phyloP scores from a whole-genome alignment of 1,284 basidiomycete genomes.

The Agroathelia rolfsii region DNA sequence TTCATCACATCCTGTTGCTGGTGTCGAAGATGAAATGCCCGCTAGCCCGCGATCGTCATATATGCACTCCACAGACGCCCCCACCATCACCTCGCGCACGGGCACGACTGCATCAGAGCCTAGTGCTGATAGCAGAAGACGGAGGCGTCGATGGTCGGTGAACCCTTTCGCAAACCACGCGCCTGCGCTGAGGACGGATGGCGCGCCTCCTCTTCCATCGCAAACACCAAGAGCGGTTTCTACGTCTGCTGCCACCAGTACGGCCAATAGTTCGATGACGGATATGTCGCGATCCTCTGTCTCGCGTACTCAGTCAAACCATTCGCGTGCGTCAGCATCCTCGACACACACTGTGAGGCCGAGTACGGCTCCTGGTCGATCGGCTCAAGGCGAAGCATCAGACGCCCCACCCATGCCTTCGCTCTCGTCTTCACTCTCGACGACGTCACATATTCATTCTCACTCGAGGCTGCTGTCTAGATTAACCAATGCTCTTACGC shows the following conservation, averaged over 20 bases:
- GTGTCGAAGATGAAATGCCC: constrained; percentile 32
- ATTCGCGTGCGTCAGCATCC: constrained; percentile 12
- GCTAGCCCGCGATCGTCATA: constrained; percentile 40
- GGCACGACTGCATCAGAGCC: constrained; percentile 13
- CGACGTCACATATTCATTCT: too few relatives aligned
- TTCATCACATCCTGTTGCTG: constrained; percentile 24
- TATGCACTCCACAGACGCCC: constrained; percentile 23
- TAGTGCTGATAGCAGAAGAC: constrained; percentile 14
- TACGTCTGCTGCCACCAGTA: constrained; percentile 4
- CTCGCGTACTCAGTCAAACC: constrained; percentile 4
- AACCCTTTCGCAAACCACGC: too few relatives aligned
- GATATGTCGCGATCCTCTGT: constrained; percentile 7
- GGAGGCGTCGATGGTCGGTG: constrained; percentile 42
- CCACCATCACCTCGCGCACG: too few relatives aligned
- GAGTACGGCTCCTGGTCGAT: constrained; percentile 10
- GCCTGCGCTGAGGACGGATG: not conserved
- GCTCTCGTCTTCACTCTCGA: constrained; percentile 25
- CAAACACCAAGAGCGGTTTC: constrained; percentile 5
- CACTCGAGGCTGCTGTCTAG: constrained; percentile 58
- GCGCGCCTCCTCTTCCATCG: constrained; percentile 2
- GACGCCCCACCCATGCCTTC: constrained; percentile 20
- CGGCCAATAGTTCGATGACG: constrained; percentile 5
- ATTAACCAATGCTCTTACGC: constrained; percentile 50
- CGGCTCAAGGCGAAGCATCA: constrained; percentile 9
- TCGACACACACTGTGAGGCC: constrained; percentile 4